Base-by-base conservation (phyloP, 768 basidiomycete species). In the Favolaschia claudopus region DNA sequence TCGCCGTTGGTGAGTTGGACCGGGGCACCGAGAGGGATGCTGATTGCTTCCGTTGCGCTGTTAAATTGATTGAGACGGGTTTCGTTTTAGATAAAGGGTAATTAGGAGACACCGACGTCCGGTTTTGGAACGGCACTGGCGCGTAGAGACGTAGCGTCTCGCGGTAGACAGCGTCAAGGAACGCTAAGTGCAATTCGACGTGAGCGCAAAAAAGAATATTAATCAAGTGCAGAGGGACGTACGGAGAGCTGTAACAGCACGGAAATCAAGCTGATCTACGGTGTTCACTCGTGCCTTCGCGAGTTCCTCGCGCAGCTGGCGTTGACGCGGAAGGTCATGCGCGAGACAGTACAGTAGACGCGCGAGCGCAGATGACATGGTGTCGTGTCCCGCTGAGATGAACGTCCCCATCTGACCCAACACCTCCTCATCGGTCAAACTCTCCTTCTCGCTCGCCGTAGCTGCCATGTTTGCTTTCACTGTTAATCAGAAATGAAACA, bases 261-360 rank as follows among this genome's bases (percentile, higher is more conserved):
- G 51, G 51, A 15, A 52, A 24, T 52, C 31, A 40, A 52, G 31
- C 39, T 52, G 39, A 40, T 27, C 51, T 29, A 52, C 31, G 6
- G 28, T 42, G 5, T 52, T 40, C 4, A 24, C 13, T 14, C 51
- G 51, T 5, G 51, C 51, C 39, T 43, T 28, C 27, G 19, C 28
- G 29, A 52, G 38, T 28, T 52, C 51, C 19, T 52, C 31, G 40
- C 51, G 51, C 29, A 52, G 51, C 2, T 40, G 51, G 39, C 39
- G 39, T n/a, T 52, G 51, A n/a, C 51, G 51, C 39, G 51, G 51
- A n/a, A 52, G 51, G 39, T 52, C 51, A n/a, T 42, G 39, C 29
- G 51, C 51, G 29, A 52, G 51, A 22, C 32, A 52, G 51, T 52
- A 25, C 32, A 52, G 38, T 40, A 52, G 1, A 32, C 40, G 51